Base-by-base conservation (phyloP, 2,329 filamentous ascomycete species). In the Calonectria ilicicola region DNA sequence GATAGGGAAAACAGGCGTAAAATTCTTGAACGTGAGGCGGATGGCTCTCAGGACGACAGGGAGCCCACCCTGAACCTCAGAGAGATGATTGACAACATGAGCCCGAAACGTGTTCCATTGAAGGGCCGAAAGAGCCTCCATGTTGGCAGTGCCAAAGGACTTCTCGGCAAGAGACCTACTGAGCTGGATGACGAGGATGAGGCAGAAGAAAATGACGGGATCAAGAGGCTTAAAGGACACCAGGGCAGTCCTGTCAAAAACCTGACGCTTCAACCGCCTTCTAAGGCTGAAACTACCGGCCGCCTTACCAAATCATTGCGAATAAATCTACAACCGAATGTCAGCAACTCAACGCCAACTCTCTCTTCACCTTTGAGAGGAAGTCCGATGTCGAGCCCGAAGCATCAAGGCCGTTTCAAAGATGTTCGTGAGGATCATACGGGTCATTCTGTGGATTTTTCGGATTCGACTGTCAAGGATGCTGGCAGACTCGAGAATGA, bases 191-290 rank as follows among this genome's bases (percentile, higher is more conserved):
- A 89, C 15, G 90, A 91, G 12, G 91, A 92, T 1, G 90, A 91
- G 5, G 87, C 87, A 9, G 88, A 90, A 65, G 90, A 92, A 47
- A 85, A 86, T 35, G 90, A 90, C 74, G 89, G 91, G 17, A 84
- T 92, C 67, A 95, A 95, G 83, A 88, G 93, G 75, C 87, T 95
- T 60, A 94, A 92, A 81, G 90, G 89, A n/a, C 91, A 90, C 72
- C 91, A 94, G 82, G 89, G 90, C 65, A 96, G 94, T 78, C 94
- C 94, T 1, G 93, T 96, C 74, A 96, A 96, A 84, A 94, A 91
- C 60, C 86, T 95, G 65, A 90, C 88, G 77, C 87, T 96, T 65
- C 91, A 92, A 63, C 93, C 93, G 17, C 92, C 92, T 9, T 90
- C 91, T 5, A 93, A 91, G 77, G 90, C 90, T 53, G 92, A 94